Evolutionary conservation across 2,329 filamentous ascomycete species (phyloP), one percentile per base, ranked within the genome.

Genomic region (Neonectria coccinea): DNA sequence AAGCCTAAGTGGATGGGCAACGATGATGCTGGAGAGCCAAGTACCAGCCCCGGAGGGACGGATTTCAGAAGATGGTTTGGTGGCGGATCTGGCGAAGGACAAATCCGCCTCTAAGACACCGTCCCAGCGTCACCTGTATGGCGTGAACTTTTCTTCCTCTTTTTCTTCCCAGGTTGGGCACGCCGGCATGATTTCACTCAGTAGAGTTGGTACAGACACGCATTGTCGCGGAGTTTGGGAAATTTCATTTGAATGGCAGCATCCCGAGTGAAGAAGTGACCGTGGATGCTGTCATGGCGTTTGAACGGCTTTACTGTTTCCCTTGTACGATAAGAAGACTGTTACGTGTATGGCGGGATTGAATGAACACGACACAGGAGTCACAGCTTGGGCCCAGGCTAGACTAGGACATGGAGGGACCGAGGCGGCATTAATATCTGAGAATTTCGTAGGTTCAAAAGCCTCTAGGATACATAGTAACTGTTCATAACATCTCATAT

Each of bases 1-100:
- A 88, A 90, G 75, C 93, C 93, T 5, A 91, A 89, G 73, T 97
- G 93, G 93, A 92, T 96, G 88, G 87, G 88, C 18, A 87, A 86
- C 25, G 85, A 87, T 56, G 84, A 80, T 16, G 77, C 71, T 16
- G 73, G 73, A 3, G 74, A 75, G 5, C 73, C 75, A 33, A 59
- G 58, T 20, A 72, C 73, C 47, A 73, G 64, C 18, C 69, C 73
- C 31, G 73, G 74, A 27, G 71, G 74, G 20, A 69, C 70, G 7
- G 83, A 86, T 68, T 81, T 89, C 55, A 81, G 86, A 56, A 80
- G 86, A 56, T 88, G 87, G 86, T 89, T 90, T 74, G 85, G 83
- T 14, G 85, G 84, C 27, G 81, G 70, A 51, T 73, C 70, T 10
- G 51, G 82, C 14, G 80, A 81, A 25, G 72, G 71, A 36, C 73